Evolutionary conservation across 768 basidiomycete genomes (phyloP).

Genomic region (Amanita pseudoporphyria): DNA sequence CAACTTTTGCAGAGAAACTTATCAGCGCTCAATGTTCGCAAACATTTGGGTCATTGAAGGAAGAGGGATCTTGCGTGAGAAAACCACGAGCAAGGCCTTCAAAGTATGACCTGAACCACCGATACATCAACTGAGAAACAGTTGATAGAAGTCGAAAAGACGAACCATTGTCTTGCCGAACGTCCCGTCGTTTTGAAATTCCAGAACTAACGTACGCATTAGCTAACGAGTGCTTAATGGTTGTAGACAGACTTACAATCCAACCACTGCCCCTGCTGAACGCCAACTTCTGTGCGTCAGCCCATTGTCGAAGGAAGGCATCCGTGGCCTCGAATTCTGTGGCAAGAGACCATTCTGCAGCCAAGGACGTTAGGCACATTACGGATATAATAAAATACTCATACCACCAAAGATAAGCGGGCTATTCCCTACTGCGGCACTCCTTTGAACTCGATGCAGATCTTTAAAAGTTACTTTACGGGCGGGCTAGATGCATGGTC

Average conservation of each 20-base stretch:
- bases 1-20: too few relatives aligned
- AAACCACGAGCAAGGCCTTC: constrained; percentile 50
- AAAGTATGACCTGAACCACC: constrained; percentile 52
- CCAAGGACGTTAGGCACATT: not conserved
- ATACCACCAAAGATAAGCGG: constrained; percentile 33
- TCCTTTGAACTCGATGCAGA: constrained; percentile 39
- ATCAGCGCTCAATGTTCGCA: constrained; percentile 26
- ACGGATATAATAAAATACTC: not conserved
- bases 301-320: constrained; percentile 56
- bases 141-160: not conserved
- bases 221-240: not conserved
- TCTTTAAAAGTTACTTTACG: constrained; percentile 30
- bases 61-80: constrained; percentile 53
- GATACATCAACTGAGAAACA: not conserved
- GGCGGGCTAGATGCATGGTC: not conserved
- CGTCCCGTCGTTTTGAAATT: constrained; percentile 60
- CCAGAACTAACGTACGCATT: constrained; percentile 33
- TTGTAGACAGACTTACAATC: constrained; percentile 37
- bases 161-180: constrained; percentile 52
- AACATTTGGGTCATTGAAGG: constrained; percentile 47
- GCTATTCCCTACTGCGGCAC: constrained; percentile 25
- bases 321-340: constrained; percentile 58
- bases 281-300: constrained; percentile 63
- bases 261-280: constrained; percentile 56
- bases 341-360: constrained; percentile 40